Evolutionary conservation across 208 protist species (phyloP).

Genomic region (Trypanosoma caninum): DNA sequence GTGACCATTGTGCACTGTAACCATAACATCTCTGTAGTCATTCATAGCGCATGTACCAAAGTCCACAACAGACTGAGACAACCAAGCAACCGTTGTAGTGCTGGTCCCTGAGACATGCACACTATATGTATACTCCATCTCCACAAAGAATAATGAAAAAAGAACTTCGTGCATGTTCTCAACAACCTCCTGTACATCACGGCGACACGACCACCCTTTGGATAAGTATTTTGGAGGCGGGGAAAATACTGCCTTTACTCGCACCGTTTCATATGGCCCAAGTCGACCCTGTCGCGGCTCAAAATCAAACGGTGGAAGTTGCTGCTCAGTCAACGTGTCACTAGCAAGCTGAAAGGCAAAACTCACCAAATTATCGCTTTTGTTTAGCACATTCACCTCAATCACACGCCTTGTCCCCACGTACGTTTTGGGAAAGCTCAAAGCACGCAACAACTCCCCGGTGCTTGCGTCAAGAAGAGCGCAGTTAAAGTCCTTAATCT

Average conservation of each 20-base stretch:
- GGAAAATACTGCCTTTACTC: slow-evolving; percentile 67
- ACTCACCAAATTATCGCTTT: slow-evolving; percentile 68
- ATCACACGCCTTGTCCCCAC: slow-evolving; percentile 46
- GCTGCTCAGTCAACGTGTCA: slow-evolving; percentile 27
- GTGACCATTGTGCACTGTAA: slow-evolving; percentile 71
- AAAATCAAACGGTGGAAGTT: slow-evolving; percentile 66
- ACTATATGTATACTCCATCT: slow-evolving; percentile 81
- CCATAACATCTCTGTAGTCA: slow-evolving; percentile 34
- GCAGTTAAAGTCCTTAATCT: slow-evolving; percentile 77
- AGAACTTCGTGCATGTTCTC: slow-evolving; percentile 54
- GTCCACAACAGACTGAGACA: slow-evolving; percentile 68
- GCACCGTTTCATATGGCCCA: slow-evolving; percentile 37
- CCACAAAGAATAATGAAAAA: slow-evolving; percentile 80
- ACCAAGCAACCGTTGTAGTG: slow-evolving; percentile 55
- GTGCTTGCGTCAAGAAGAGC: slow-evolving; percentile 58
- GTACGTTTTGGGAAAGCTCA: slow-evolving; percentile 68
- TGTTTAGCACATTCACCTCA: slow-evolving; percentile 62
- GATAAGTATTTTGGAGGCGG: slow-evolving; percentile 44
- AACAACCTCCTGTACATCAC: slow-evolving; percentile 19
- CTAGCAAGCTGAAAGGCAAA: slow-evolving; percentile 77
- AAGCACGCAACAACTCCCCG: slow-evolving; percentile 46
- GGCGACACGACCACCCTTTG: slow-evolving; percentile 51
- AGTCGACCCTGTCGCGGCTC: slow-evolving; percentile 71
- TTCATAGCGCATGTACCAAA: slow-evolving; percentile 71
- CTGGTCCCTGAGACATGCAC: slow-evolving; percentile 70